Conservation (phyloP, 1,284 basidiomycete genomes). For the Dichomitus squalens region DNA sequence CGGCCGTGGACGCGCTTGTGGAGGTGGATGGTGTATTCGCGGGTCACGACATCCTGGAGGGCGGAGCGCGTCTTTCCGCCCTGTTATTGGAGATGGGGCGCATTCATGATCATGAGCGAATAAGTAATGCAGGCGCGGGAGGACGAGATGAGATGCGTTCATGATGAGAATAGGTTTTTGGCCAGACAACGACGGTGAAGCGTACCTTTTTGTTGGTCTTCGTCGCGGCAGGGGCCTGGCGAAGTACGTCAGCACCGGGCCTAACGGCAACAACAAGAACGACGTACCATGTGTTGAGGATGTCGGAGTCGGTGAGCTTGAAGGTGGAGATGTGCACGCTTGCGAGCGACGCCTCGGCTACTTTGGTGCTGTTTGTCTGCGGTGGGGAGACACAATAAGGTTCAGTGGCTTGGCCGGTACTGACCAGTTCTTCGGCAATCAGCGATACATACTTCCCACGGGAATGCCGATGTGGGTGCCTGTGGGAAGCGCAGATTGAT, state of each 20-base stretch:
- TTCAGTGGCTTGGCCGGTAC: slow-evolving; percentile 36
- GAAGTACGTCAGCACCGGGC: slow-evolving; percentile 16
- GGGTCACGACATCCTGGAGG: slow-evolving; percentile 93
- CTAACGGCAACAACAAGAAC: slow-evolving; percentile 7
- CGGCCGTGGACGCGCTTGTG: slow-evolving; percentile 92
- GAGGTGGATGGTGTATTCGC: slow-evolving; percentile 95
- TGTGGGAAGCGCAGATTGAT: slow-evolving; percentile 11
- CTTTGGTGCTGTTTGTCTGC: slow-evolving; percentile 33
- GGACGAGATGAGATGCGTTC: background rate
- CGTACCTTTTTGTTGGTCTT: slow-evolving; percentile 43
- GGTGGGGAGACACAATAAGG: slow-evolving; percentile 34
- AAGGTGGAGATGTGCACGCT: slow-evolving; percentile 14
- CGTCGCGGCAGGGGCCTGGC: slow-evolving; percentile 33
- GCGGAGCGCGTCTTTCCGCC: slow-evolving; percentile 89
- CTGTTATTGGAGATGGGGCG: slow-evolving; percentile 37
- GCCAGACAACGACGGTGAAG: background rate
- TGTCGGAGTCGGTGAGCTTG: slow-evolving; percentile 39
- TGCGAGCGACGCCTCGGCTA: slow-evolving; percentile 18
- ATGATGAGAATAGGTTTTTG: background rate
- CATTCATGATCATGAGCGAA: too few relatives aligned
- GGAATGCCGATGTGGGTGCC: slow-evolving; percentile 1
- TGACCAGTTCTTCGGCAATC: slow-evolving; percentile 34
- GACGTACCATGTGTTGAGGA: slow-evolving; percentile 68
- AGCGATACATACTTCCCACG: background rate
- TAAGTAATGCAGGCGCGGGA: background rate